A percentile compares a stretch with the other conserved stretches of the same genome.
These are phyloP conservation scores for Saccharum hybrid DNA, from an alignment of 202 grass and related monocot genomes.

Conservation along the genomic window DNA sequence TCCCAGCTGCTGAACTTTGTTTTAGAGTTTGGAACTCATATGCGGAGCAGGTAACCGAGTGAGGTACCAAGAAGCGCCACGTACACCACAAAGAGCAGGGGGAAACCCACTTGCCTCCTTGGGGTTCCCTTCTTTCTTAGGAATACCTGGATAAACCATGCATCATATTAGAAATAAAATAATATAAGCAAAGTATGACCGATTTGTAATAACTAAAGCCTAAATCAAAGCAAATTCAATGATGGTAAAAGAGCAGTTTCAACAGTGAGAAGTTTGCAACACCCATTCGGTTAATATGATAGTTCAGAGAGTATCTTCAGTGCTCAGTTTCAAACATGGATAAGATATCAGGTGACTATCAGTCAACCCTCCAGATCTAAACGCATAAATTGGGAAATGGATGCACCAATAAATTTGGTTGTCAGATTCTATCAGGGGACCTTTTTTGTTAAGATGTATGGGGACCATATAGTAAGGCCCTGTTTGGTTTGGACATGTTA, in stretches of 20 bases:
- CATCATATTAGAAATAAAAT: slow-evolving; percentile 35
- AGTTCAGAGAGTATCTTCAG: neutral
- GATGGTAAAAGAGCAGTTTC: neutral
- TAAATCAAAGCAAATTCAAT: neutral
- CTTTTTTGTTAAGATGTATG: too few relatives aligned
- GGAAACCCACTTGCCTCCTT: slow-evolving; percentile 70
- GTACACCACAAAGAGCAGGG: slow-evolving; percentile 85
- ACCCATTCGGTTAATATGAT: neutral
- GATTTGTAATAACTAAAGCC: neutral
- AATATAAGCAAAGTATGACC: neutral
- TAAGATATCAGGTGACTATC: neutral
- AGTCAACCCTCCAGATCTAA: neutral
- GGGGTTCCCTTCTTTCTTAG: slow-evolving; percentile 60
- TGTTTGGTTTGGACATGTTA: too few relatives aligned
- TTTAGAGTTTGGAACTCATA: slow-evolving; percentile 45
- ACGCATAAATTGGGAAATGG: neutral
- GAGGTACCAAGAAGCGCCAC: slow-evolving; percentile 71
- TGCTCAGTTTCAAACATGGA: neutral
- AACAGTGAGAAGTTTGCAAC: neutral
- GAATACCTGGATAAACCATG: slow-evolving; percentile 54
- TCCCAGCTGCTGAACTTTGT: slow-evolving; percentile 20
- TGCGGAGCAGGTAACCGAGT: slow-evolving; percentile 73
- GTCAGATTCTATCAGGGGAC: neutral
- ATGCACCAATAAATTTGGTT: neutral
- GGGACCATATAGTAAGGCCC: too few relatives aligned